A percentile compares a stretch with the other conserved stretches of the same genome.
Evolutionary conservation across 2,329 filamentous ascomycete genomes (phyloP).

Genomic region (Trichoderma simmonsii): DNA sequence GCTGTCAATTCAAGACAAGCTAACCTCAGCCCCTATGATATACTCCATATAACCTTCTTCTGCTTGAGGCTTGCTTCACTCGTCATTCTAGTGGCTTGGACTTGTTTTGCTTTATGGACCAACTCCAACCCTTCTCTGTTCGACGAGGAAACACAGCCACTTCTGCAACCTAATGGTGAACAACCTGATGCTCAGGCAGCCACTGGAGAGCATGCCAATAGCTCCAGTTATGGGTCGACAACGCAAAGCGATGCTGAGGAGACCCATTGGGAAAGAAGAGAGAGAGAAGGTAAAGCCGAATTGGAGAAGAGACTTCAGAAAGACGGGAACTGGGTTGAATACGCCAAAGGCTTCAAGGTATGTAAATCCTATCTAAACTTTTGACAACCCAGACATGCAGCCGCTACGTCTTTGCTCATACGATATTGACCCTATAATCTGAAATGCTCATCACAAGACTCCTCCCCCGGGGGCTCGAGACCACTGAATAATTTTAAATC

Average conservation of each 20-base stretch:
- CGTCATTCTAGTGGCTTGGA: conserved; percentile 32
- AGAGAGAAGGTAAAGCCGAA: conserved; percentile 53
- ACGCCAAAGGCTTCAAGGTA: conserved; percentile 68
- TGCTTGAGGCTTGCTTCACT: conserved; percentile 23
- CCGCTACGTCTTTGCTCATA: not conserved
- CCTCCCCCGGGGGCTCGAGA: not conserved
- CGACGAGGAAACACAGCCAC: conserved; percentile 58
- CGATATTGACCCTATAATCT: not conserved
- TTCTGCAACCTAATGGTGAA: conserved; percentile 41
- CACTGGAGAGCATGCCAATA: conserved; percentile 23
- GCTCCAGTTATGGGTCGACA: conserved; percentile 43
- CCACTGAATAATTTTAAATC: not conserved
- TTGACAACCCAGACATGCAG: not conserved
- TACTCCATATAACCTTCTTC: conserved; percentile 26
- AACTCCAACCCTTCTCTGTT: conserved; percentile 25
- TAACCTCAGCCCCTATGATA: conserved; percentile 21
- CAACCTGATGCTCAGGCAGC: not conserved
- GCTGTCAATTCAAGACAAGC: conserved; percentile 12
- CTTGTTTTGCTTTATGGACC: conserved; percentile 28
- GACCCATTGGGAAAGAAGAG: conserved; percentile 49
- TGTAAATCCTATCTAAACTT: conserved; percentile 19
- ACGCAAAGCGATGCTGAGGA: conserved; percentile 45
- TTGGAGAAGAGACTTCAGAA: conserved; percentile 69
- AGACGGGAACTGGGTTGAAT: conserved; percentile 73
- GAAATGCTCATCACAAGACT: not conserved